Evolutionary conservation across 202 grass and related monocot genomes (phyloP), one percentile per base, ranked within the genome.

Genomic region (Carex arenaria): DNA sequence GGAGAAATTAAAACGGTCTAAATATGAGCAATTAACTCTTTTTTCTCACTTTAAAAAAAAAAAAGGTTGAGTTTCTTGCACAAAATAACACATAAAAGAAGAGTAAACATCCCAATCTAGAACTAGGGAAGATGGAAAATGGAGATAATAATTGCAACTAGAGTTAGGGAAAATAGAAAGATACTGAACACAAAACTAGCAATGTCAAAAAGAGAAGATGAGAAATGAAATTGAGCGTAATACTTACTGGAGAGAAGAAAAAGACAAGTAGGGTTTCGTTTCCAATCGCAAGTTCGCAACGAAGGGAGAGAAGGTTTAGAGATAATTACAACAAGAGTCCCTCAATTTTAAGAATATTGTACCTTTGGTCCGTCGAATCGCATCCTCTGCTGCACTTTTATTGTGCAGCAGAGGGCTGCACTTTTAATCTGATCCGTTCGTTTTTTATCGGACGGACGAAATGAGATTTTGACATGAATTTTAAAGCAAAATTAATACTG

Each of bases 191-290:
- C 67, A 10, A 40, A 1, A 72, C n/a, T 0, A 26, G 19, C n/a
- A 49, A 26, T 49, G 38, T 18, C 4, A 49, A 12, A 51, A 72
- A n/a, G 8, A 40, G 64, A 67, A 42, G 34, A 67, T 38, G 5
- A 69, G 18, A 11, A 28, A 52, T 15, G 11, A 4, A 52, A 51
- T 7, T 20, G 3, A 73, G 9, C 5, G 43, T 26, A 72, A 28
- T 51, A 73, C 70, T 52, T 15, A 52, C 43, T 28, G 20, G n/a
- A 71, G 40, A 49, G 40, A 68, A 14, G 70, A 73, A n/a, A 73
- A 1, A 14, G 64, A 53, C 18, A 73, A 52, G 20, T 53, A 73
- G 43, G 70, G 70, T 73, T 73, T 73, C 70, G 68, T 72, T 72
- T 72, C 68, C 49, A 26, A 12, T 30, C 70, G 70, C 11, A 51